Base-by-base conservation (phyloP, 768 basidiomycete species). In the Auricularia cornea region DNA sequence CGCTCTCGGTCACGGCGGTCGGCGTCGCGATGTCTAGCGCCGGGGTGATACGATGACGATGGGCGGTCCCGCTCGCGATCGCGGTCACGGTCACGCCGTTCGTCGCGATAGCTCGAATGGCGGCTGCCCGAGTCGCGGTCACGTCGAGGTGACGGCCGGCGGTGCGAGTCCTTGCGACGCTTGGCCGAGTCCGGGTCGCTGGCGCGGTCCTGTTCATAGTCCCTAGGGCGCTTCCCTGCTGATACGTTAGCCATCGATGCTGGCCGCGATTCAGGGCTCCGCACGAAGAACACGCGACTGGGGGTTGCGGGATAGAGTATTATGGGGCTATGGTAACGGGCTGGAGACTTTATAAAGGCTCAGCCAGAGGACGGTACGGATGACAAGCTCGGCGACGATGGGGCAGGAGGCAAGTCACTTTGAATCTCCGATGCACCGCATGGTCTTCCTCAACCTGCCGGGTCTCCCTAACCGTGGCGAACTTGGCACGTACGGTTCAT, bases 161-260 rank as follows among this genome's bases (percentile, higher is more conserved):
- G 63, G 61, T 51, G 35, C 26, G 35, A 59, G 31, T 62, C 38
- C 32, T 38, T 33, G 35, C 40, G 59, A n/a, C 41, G 5, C 26
- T 76, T 62, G 61, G 35, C 35, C 35, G 77, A 66, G 59, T 77
- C 75, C 62, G 68, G 62, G 64, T 76, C 75, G 67, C 67, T 79
- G 70, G 70, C 70, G 62, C 66, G 71, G 65, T 82, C 86, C 59
- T 60, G 59, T 70, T 57, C 54, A 28, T n/a, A 29, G 30, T 89
- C 88, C 85, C 84, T 84, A 67, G 86, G 77, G 75, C 89, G 88
- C 86, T 91, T 91, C 81, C 89, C 89, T 90, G 89, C 81, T 80
- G 86, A 79, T 73, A 84, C 76, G 83, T 92, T 89, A 90, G 89
- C 85, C 88, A 90, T 82, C 66, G 83, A 70, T 66, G 62, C 72